Percentiles rank a stretch among this genome's conserved stretches.
Evolutionary conservation across 129 eudicot species (phyloP).

Genomic region (Artemisia annua): DNA sequence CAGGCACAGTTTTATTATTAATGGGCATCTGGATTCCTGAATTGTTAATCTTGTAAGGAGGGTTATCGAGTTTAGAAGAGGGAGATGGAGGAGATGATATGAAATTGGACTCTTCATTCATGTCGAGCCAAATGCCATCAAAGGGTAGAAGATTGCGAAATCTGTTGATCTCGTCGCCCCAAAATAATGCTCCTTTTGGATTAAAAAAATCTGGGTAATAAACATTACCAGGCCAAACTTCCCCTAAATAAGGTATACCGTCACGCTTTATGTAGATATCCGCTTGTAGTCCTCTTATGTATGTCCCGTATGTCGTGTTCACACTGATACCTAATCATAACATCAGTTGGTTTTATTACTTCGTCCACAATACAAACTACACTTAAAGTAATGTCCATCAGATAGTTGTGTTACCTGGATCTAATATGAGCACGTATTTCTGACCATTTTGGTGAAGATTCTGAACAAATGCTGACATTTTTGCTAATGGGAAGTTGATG

Average conservation of each 20-base stretch:
- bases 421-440: constrained; percentile 71
- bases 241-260: constrained; percentile 63
- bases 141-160: constrained; percentile 53
- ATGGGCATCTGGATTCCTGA: constrained; percentile 46
- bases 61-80: constrained; percentile 62
- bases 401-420: constrained; percentile 59
- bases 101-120: constrained; percentile 85
- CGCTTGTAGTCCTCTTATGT: constrained; percentile 67
- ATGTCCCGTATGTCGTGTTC: constrained; percentile 61
- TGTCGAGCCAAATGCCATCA: constrained; percentile 70
- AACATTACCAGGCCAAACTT: constrained; percentile 85
- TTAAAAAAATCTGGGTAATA: constrained; percentile 80
- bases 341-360: too few relatives aligned
- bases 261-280: constrained; percentile 72
- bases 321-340: constrained; percentile 55
- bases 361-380: neutral
- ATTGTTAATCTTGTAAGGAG: constrained; percentile 84
- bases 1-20: constrained; percentile 58
- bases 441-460: constrained; percentile 72
- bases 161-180: constrained; percentile 64
- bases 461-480: constrained; percentile 49
- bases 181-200: constrained; percentile 50
- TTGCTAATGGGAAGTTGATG: constrained; percentile 42
- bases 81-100: constrained; percentile 52
- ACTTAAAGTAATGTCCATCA: neutral